A percentile compares a stretch with the other conserved stretches of the same genome.
phyloP scores from a whole-genome alignment of 495 filamentous ascomycete genomes.

The Aspergillus heteromorphus region DNA sequence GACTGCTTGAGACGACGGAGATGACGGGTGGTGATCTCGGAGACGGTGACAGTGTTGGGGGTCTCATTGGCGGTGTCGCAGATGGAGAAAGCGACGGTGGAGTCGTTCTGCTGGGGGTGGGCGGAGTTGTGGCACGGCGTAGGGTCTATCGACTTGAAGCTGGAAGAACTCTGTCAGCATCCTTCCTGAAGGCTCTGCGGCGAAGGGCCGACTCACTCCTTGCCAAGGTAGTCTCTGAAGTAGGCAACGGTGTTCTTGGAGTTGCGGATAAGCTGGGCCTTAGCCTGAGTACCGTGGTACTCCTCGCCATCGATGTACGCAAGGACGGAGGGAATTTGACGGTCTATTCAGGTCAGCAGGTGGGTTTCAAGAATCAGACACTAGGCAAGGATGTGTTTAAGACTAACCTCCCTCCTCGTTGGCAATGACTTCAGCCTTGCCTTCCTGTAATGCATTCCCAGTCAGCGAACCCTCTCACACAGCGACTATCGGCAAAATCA shows the following conservation, averaged over 20 bases:
- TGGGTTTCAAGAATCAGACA: constrained; percentile 1
- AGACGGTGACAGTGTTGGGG: constrained; percentile 67
- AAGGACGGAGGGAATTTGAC: constrained; percentile 90
- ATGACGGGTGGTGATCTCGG: constrained; percentile 83
- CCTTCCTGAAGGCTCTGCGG: not conserved
- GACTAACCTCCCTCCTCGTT: constrained; percentile 93
- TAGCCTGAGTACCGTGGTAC: constrained; percentile 93
- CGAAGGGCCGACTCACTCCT: constrained; percentile 55
- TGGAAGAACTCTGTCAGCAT: constrained; percentile 22
- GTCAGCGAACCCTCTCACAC: constrained; percentile 7
- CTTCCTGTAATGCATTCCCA: constrained; percentile 52
- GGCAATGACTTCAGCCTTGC: constrained; percentile 94
- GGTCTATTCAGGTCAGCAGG: constrained; percentile 52
- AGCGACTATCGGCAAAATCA: not conserved
- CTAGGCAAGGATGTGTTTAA: not conserved
- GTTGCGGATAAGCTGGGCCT: constrained; percentile 86
- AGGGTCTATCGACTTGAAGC: constrained; percentile 92
- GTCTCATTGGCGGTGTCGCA: constrained; percentile 66
- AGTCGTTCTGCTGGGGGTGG: constrained; percentile 73
- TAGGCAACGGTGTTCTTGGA: constrained; percentile 87
- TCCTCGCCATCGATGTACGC: constrained; percentile 95
- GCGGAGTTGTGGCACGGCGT: constrained; percentile 90
- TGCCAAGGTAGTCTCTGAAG: constrained; percentile 92
- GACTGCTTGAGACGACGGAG: constrained; percentile 74
- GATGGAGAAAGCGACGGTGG: constrained; percentile 75